Evolutionary conservation across 352 stramenopile species (phyloP), one percentile per base, ranked within the genome.

Genomic region (Phytophthora foliorum): DNA sequence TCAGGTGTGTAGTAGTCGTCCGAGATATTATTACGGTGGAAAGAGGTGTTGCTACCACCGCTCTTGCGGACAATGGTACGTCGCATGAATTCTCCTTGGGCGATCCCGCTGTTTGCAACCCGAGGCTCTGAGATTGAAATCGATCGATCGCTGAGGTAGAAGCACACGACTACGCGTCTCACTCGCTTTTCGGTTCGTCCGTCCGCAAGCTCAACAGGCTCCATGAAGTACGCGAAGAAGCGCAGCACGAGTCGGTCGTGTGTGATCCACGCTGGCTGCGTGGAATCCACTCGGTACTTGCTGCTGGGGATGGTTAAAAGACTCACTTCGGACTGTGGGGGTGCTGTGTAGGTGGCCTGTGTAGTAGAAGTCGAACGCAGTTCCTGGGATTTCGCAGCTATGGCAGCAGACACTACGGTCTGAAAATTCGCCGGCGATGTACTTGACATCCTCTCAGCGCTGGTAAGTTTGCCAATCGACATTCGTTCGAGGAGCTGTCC

Each of bases 11-110:
- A 74, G n/a, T 58, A 72, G 32, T 76, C 69, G 9, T 72, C 32
- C 9, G 29, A 55, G 36, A 57, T 49, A 22, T 67, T 41, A 89
- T 55, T 52, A 19, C 9, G 54, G 66, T 57, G 63, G 21, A 72
- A 49, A 11, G 56, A 58, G 21, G 21, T 58, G 46, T 13, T 57
- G 11, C 39, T 72, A n/a, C 69, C 63, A 2, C 77, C 67, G 3
- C 69, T 59, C 51, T 86, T 85, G 1, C 56, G 68, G 31, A 84
- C 68, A 17, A 82, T 49, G 7, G 80, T 87, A 27, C 89, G 89
- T 50, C 84, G 87, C 73, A 98, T 84, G 71, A 98, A 97, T 52
- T 89, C 87, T 50, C 94, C 93, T 67, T 98, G 94, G 3, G 78
- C 54, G 14, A 98, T 84, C 1, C 94, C 93, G 41, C 86, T 97